Evolutionary conservation across 2,329 filamentous ascomycete species (phyloP).

Genomic region (Penicillium sp.): DNA sequence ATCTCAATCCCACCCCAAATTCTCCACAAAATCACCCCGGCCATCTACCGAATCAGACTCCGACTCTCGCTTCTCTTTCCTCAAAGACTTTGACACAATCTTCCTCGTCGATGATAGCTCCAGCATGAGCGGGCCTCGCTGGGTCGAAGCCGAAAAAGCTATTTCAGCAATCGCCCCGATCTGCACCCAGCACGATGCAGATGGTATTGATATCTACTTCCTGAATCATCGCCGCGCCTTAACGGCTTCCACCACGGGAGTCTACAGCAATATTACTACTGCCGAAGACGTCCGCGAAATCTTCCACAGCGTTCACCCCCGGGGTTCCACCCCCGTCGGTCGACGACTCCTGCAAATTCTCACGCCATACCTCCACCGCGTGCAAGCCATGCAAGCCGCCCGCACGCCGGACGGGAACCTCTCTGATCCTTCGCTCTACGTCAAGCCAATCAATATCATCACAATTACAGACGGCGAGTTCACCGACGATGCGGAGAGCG

Average conservation of each 20-base stretch:
- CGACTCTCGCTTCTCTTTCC: constrained; percentile 75
- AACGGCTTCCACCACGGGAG: constrained; percentile 49
- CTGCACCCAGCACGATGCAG: constrained; percentile 75
- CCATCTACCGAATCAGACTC: constrained; percentile 15
- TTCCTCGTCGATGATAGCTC: constrained; percentile 92
- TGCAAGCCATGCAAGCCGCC: constrained; percentile 49
- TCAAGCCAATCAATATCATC: constrained; percentile 87
- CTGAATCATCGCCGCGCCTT: constrained; percentile 66
- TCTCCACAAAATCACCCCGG: neutral
- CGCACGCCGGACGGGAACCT: constrained; percentile 40
- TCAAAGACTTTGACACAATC: constrained; percentile 79
- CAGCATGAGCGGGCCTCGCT: constrained; percentile 77
- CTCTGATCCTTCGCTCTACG: constrained; percentile 38
- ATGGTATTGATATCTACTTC: constrained; percentile 92
- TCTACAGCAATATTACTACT: constrained; percentile 67
- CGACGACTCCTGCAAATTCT: constrained; percentile 72
- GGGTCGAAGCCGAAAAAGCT: constrained; percentile 73
- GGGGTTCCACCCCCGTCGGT: constrained; percentile 74
- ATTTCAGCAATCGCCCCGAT: constrained; percentile 77
- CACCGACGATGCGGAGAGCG: constrained; percentile 74
- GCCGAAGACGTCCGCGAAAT: constrained; percentile 65
- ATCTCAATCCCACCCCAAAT: neutral
- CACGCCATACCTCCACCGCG: constrained; percentile 67
- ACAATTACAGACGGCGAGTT: constrained; percentile 88
- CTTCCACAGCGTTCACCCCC: constrained; percentile 69